Percentiles rank a stretch among this genome's conserved stretches.
phyloP scores from a whole-genome alignment of 2,329 filamentous ascomycete genomes.

The Ustulina deusta region DNA sequence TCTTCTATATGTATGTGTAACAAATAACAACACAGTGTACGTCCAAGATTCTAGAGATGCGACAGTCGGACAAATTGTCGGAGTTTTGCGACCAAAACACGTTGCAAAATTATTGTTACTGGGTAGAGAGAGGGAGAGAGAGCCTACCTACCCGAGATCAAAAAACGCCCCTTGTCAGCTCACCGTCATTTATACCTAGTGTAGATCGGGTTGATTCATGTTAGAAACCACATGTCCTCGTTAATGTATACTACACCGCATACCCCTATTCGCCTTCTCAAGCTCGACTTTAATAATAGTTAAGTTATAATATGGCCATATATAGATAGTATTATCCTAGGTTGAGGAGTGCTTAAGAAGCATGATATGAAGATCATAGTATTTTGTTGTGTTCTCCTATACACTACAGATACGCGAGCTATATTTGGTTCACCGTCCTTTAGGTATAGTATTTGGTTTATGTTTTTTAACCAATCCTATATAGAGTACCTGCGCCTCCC shows the following conservation, averaged over 20 bases:
- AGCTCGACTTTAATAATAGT: not conserved
- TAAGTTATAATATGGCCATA: not conserved
- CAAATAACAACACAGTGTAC: not conserved
- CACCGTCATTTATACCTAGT: not conserved
- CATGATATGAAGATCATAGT: constrained; percentile 8
- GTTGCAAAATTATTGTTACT: too few species aligned
- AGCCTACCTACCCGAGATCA: not conserved
- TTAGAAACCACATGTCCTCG: not conserved
- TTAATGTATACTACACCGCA: not conserved
- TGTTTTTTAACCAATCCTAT: too few species aligned
- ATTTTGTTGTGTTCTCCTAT: not conserved
- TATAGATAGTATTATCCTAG: not conserved
- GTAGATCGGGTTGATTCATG: not conserved
- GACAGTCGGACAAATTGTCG: not conserved
- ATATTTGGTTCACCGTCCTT: not conserved
- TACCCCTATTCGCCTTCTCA: not conserved
- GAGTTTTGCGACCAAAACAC: not conserved
- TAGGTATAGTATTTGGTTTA: too few species aligned
- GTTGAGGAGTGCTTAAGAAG: constrained; percentile 1
- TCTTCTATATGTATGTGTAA: constrained; percentile 23
- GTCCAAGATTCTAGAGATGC: not conserved
- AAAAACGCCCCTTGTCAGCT: not conserved
- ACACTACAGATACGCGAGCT: not conserved
- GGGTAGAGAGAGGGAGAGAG: not conserved
- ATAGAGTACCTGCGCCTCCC: too few species aligned